These are phyloP conservation scores for Stephania japonica DNA, from an alignment of 164 flowering plant genomes.

Conservation along the genomic window DNA sequence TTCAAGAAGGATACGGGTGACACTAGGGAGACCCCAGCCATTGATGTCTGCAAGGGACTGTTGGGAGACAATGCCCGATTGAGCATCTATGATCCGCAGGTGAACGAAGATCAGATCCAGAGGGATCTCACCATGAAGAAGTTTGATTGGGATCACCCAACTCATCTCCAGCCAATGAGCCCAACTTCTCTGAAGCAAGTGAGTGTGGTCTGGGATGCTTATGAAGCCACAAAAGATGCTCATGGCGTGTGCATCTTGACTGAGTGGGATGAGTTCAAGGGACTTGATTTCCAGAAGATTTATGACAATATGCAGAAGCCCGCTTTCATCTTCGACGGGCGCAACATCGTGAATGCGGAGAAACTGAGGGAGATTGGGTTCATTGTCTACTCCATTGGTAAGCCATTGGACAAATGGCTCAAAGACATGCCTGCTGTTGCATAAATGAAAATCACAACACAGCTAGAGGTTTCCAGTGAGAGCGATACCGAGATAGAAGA, in stretches of 20 bases:
- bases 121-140: conserved; percentile 8
- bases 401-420: conserved; percentile 16
- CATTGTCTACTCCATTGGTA: conserved; percentile 17
- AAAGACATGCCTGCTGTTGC: conserved; percentile 16
- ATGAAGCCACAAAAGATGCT: conserved; percentile 10
- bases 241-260: conserved; percentile 14
- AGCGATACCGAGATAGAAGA: not conserved
- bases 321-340: conserved; percentile 11
- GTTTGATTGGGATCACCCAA: conserved; percentile 8
- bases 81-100: conserved; percentile 14
- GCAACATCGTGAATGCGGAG: conserved; percentile 10
- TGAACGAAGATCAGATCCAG: conserved; percentile 7
- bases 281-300: conserved; percentile 15
- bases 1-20: conserved; percentile 36
- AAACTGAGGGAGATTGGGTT: conserved; percentile 15
- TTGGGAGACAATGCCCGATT: conserved; percentile 12
- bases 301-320: conserved; percentile 15
- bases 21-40: conserved; percentile 19
- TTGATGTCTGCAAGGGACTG: conserved; percentile 15
- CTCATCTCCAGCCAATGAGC: conserved; percentile 16
- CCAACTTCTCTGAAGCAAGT: conserved; percentile 12
- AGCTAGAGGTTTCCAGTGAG: not conserved
- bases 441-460: not conserved
- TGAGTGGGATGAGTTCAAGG: conserved; percentile 20
- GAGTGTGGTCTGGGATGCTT: conserved; percentile 12